Evolutionary conservation across 1,284 basidiomycete species (phyloP).

Genomic region (Earliella scabrosa): DNA sequence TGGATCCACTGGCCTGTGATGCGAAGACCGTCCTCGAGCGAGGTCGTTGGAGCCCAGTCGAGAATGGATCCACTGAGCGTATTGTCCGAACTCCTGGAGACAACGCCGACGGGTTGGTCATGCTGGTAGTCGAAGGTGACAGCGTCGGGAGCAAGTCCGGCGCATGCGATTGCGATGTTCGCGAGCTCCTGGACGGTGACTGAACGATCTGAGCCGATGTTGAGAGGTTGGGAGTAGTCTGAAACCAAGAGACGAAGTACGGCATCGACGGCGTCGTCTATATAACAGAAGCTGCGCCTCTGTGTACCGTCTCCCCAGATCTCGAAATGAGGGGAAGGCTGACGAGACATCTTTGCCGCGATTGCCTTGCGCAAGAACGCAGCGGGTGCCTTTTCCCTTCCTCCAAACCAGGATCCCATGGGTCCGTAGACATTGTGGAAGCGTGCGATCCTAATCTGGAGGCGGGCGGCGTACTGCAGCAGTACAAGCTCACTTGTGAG

Average conservation of each 20-base stretch:
- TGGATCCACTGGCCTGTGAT: constrained; percentile 52
- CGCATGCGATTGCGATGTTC: constrained; percentile 41
- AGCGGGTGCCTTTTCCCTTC: constrained; percentile 63
- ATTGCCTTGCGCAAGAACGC: constrained; percentile 59
- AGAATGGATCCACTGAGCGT: constrained; percentile 37
- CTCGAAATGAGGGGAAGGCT: constrained; percentile 40
- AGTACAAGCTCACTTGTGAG: constrained; percentile 54
- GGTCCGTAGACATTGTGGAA: constrained; percentile 67
- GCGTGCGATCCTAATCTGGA: constrained; percentile 52
- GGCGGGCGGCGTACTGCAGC: constrained; percentile 32
- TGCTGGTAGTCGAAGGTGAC: constrained; percentile 37
- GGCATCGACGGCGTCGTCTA: constrained; percentile 55
- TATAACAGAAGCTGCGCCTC: constrained; percentile 58
- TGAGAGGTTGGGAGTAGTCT: constrained; percentile 42
- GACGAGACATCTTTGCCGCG: constrained; percentile 33
- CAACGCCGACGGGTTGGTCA: constrained; percentile 49
- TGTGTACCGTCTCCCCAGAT: constrained; percentile 62
- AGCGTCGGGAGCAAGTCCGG: constrained; percentile 34
- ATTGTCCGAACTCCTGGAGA: constrained; percentile 58
- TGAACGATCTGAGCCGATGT: constrained; percentile 55
- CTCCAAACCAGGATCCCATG: constrained; percentile 53
- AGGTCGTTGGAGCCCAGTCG: constrained; percentile 46
- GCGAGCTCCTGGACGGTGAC: constrained; percentile 51
- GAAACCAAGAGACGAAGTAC: constrained; percentile 48
- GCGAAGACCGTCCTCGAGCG: constrained; percentile 50